Evolutionary conservation across 192 early-diverging fungal species (phyloP).

Genomic region (Coemansia sp.): DNA sequence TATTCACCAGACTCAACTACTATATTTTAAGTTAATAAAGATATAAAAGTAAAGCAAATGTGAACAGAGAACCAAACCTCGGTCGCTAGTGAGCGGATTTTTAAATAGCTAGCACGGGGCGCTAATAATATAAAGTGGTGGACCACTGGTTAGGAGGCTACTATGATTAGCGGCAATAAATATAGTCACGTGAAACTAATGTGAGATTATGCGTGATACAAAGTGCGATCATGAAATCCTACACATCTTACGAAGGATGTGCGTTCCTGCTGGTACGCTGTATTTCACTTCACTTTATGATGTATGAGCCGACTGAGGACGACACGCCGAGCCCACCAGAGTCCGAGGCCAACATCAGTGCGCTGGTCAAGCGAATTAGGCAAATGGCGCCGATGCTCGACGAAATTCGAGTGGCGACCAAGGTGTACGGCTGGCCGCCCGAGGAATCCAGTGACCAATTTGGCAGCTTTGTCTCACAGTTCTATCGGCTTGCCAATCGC

Average conservation of each 20-base stretch:
- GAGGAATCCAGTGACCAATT: not conserved
- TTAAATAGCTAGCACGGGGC: too few species aligned
- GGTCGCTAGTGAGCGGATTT: too few species aligned
- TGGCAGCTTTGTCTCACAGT: not conserved
- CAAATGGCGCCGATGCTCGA: not conserved
- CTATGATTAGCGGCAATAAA: too few species aligned
- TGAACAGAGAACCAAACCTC: too few species aligned
- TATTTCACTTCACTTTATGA: not conserved
- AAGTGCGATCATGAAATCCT: too few species aligned
- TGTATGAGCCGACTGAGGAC: not conserved
- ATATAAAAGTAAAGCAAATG: too few species aligned
- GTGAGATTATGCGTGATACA: too few species aligned
- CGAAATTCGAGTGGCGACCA: not conserved
- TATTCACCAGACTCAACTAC: too few species aligned
- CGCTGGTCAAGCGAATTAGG: not conserved
- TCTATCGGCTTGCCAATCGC: not conserved
- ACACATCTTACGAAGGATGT: not conserved
- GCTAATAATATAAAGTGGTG: too few species aligned
- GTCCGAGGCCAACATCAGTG: not conserved
- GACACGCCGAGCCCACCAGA: not conserved
- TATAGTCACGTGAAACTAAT: too few species aligned
- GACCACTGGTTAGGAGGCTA: too few species aligned
- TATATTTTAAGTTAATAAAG: too few species aligned
- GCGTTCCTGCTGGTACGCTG: not conserved
- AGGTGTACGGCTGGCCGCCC: not conserved